phyloP scores from a whole-genome alignment of 805 yeast species.

The Nakazawaea sp. region DNA sequence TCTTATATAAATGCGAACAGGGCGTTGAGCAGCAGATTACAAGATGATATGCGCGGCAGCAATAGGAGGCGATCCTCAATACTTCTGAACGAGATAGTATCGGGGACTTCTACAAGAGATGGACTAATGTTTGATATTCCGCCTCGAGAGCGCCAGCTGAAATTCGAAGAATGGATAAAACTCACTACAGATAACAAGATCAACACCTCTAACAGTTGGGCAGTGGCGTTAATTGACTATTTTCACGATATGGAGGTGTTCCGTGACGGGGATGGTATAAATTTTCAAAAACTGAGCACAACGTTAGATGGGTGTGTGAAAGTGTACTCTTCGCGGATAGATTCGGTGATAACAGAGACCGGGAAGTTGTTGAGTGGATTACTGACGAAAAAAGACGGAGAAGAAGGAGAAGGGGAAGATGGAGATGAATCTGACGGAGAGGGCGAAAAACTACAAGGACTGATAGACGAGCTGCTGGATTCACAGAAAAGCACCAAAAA shows the following conservation, averaged over 20 bases:
- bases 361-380: constrained; percentile 58
- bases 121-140: constrained; percentile 7
- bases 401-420: constrained; percentile 17
- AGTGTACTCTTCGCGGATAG: constrained; percentile 41
- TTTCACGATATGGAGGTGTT: constrained; percentile 43
- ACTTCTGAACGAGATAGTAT: not conserved
- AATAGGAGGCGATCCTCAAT: constrained; percentile 6
- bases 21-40: constrained; percentile 2
- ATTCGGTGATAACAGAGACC: constrained; percentile 26
- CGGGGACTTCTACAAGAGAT: not conserved
- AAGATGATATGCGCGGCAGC: constrained; percentile 3
- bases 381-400: constrained; percentile 33
- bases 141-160: constrained; percentile 7
- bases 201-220: constrained; percentile 42
- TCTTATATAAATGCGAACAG: constrained; percentile 6
- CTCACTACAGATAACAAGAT: constrained; percentile 41
- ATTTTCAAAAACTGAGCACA: constrained; percentile 37
- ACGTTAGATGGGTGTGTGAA: constrained; percentile 50
- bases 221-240: constrained; percentile 42
- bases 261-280: constrained; percentile 37
- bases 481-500: constrained; percentile 15
- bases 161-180: constrained; percentile 45
- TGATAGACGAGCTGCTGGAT: constrained; percentile 21
- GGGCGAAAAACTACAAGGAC: constrained; percentile 14
- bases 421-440: constrained; percentile 18